Conservation (phyloP, 495 filamentous ascomycete genomes). For the Talaromyces stipitatus region DNA sequence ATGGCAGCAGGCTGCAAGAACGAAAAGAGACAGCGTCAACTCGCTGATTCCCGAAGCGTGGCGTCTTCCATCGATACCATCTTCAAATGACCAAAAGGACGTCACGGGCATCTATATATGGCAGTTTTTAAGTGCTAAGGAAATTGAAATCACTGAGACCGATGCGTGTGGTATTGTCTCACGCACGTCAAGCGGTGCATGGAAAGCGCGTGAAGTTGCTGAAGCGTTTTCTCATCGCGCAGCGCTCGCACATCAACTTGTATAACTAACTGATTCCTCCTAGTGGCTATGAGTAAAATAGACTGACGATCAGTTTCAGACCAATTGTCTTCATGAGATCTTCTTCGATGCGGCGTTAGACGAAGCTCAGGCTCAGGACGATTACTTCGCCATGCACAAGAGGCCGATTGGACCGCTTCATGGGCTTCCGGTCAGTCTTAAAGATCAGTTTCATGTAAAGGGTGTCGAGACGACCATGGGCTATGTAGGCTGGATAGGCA, state of each 20-base stretch:
- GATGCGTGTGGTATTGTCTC: conserved; percentile 42
- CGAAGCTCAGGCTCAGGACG: conserved; percentile 52
- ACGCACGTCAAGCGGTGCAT: conserved; percentile 36
- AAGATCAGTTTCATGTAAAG: conserved; percentile 65
- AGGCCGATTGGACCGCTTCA: conserved; percentile 52
- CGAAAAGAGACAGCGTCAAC: conserved; percentile 39
- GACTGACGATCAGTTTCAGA: conserved; percentile 18
- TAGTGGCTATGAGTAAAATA: too few species aligned
- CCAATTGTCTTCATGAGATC: conserved; percentile 54
- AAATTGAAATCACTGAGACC: conserved; percentile 51
- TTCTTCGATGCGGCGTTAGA: conserved; percentile 55
- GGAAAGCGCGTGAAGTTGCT: conserved; percentile 43
- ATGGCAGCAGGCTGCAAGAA: conserved; percentile 39
- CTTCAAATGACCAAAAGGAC: conserved; percentile 45
- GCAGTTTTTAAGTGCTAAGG: conserved; percentile 44
- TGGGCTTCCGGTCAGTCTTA: conserved; percentile 58
- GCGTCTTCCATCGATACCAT: conserved; percentile 41
- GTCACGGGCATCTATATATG: conserved; percentile 55
- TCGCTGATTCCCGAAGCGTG: conserved; percentile 47
- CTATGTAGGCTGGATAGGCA: conserved; percentile 48
- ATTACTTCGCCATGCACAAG: conserved; percentile 40
- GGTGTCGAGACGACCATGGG: conserved; percentile 61
- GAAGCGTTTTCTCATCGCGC: conserved; percentile 51
- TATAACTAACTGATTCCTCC: conserved; percentile 13
- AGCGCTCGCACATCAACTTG: conserved; percentile 49